Conservation (phyloP, 495 filamentous ascomycete species). For the Hypoxylon subgilvum region DNA sequence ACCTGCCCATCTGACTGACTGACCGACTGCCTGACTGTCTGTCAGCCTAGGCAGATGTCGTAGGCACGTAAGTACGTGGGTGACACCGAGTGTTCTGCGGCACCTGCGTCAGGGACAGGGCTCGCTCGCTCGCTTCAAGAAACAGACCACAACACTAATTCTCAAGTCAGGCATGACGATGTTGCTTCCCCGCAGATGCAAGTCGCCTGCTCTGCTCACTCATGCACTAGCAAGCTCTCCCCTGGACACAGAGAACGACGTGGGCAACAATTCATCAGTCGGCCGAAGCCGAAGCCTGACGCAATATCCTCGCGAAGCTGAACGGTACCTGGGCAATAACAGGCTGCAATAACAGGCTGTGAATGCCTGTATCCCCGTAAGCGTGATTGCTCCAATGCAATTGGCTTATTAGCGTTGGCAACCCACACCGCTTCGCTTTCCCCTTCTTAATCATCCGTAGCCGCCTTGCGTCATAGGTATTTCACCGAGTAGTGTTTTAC, state of each 20-base stretch:
- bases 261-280: slow-evolving; percentile 12
- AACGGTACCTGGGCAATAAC: slow-evolving; percentile 4
- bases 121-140: slow-evolving; percentile 5
- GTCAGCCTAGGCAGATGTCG: no score
- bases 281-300: slow-evolving; percentile 2
- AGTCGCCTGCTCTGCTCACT: slow-evolving; percentile 18
- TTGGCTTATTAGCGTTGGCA: slow-evolving; percentile 39
- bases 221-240: slow-evolving; percentile 19
- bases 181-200: slow-evolving; percentile 32
- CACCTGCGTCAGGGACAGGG: slow-evolving; percentile 23
- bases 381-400: slow-evolving; percentile 27
- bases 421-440: slow-evolving; percentile 25
- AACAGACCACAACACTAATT: slow-evolving; percentile 3
- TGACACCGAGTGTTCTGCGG: slow-evolving; percentile 1
- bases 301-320: slow-evolving; percentile 13
- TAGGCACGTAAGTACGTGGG: not conserved
- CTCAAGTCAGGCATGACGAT: slow-evolving; percentile 23
- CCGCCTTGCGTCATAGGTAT: slow-evolving; percentile 38
- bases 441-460: slow-evolving; percentile 22
- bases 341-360: not conserved
- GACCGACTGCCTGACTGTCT: no score
- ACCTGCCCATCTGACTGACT: no score
- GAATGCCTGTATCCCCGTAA: slow-evolving; percentile 16
- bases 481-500: slow-evolving; percentile 36
- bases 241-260: slow-evolving; percentile 12